Evolutionary conservation across 495 filamentous ascomycete genomes (phyloP), one percentile per base, ranked within the genome.

Genomic region (Astrothelium macrocarpum): DNA sequence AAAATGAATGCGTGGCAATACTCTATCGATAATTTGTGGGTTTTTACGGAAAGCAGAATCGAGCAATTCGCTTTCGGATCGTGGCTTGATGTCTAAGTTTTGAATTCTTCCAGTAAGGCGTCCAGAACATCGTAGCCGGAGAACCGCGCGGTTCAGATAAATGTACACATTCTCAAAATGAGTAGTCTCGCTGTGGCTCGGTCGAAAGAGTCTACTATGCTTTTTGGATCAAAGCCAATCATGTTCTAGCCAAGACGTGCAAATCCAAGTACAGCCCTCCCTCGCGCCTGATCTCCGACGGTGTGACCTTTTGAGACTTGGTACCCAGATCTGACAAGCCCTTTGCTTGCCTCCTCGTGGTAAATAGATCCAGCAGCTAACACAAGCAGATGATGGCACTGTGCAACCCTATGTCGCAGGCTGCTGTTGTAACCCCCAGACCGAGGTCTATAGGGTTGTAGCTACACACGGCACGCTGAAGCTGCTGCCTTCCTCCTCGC

Each of bases 41-140:
- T 20, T 56, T 56, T 25, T 56, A 56, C 25, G 49, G 49, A 56
- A 20, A 56, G 25, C 23, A 56, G 49, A 49, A 18, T 56, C 49
- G 25, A 56, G 23, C 49, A 56, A 29, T 56, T 56, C 49, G 20
- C 12, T 56, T 11, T 28, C 25, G 20, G 49, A 25, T 16, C 25
- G 29, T 29, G 25, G 20, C 49, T 11, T 29, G 49, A 5, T 26
- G 49, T 26, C 49, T 29, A 9, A 1, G 9, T 9, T 56, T 56
- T 56, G 49, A 11, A 20, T 11, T 56, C 2, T 25, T 9, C 25
- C 23, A 29, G 25, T 20, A 16, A 29, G 25, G 11, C 23, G 16
- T 56, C 49, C 49, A 56, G 49, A 56, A 56, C 49, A 28, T 9
- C 49, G 26, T 9, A 26, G 49, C 49, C 25, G 11, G n/a, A 56